Percentiles rank a stretch among this genome's conserved stretches.
These are phyloP conservation scores for Metarhizium album DNA, from an alignment of 2,329 filamentous ascomycete genomes.

Conservation along the genomic window DNA sequence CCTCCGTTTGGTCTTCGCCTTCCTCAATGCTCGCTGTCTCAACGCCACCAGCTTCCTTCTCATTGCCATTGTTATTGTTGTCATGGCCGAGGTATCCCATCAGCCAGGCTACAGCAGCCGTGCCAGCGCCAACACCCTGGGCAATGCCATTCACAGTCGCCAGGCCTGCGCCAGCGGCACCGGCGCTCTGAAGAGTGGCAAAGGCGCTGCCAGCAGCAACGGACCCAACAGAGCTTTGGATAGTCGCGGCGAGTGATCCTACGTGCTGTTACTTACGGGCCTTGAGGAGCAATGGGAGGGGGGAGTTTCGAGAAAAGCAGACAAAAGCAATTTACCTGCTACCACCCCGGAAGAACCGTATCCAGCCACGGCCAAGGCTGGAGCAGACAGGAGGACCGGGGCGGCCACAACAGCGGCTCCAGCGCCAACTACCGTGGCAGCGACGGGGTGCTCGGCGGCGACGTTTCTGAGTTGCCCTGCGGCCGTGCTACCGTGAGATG, in stretches of 20 bases:
- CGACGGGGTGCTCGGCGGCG: neutral
- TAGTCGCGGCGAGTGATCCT: neutral
- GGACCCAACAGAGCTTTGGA: constrained; percentile 19
- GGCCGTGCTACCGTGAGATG: neutral
- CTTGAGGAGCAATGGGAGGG: neutral
- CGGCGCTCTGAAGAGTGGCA: constrained; percentile 22
- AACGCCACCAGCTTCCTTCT: neutral
- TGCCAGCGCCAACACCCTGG: constrained; percentile 7
- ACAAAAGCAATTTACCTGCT: neutral
- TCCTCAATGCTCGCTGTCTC: neutral
- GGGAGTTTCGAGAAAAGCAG: neutral
- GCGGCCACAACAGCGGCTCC: neutral
- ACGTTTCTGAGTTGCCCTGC: neutral
- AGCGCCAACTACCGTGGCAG: neutral
- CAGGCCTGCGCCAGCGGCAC: constrained; percentile 16
- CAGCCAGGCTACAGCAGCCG: neutral
- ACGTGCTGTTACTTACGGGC: neutral
- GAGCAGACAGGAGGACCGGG: neutral
- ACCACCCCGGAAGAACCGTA: neutral
- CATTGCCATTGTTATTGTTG: neutral
- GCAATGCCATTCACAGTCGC: constrained; percentile 11
- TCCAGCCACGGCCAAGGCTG: neutral
- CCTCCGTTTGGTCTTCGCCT: neutral
- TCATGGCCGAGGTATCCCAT: neutral
- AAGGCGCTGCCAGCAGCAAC: constrained; percentile 15